Percentiles rank a stretch among this genome's conserved stretches.
Conservation (phyloP, 805 yeast species). For the Starmera amethionina region DNA sequence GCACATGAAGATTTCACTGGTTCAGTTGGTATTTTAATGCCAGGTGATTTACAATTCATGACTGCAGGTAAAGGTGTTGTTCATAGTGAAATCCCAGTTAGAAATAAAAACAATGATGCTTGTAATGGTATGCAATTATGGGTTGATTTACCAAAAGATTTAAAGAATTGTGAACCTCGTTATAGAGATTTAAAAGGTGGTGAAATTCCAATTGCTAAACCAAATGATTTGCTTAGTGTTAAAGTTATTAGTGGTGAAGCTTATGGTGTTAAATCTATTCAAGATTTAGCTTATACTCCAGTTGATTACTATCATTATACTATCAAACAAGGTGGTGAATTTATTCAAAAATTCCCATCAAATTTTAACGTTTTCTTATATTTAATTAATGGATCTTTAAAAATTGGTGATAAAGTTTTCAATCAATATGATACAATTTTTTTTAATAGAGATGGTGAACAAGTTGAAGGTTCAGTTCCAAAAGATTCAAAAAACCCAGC, state of each 20-base stretch:
- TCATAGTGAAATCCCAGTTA: slow-evolving; percentile 80
- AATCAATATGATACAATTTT: slow-evolving; percentile 44
- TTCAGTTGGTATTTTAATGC: slow-evolving; percentile 58
- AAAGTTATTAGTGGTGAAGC: slow-evolving; percentile 71
- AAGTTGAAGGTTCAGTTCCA: slow-evolving; percentile 43
- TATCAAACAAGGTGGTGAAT: slow-evolving; percentile 55
- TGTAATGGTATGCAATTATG: slow-evolving; percentile 72
- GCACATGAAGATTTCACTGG: slow-evolving; percentile 88
- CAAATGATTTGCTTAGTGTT: slow-evolving; percentile 53
- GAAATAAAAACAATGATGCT: slow-evolving; percentile 36
- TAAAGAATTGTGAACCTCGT: slow-evolving; percentile 59
- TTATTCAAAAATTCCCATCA: slow-evolving; percentile 47
- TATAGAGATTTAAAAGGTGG: slow-evolving; percentile 64
- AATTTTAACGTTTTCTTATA: slow-evolving; percentile 66
- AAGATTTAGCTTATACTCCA: slow-evolving; percentile 77
- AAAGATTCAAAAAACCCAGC: slow-evolving; percentile 29
- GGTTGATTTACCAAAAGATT: slow-evolving; percentile 68
- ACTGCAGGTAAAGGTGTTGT: slow-evolving; percentile 86
- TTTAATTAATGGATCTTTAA: slow-evolving; percentile 49
- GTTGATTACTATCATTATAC: slow-evolving; percentile 61
- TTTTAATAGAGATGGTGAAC: slow-evolving; percentile 62
- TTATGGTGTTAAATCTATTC: slow-evolving; percentile 64
- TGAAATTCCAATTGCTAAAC: slow-evolving; percentile 63
- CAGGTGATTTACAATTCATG: slow-evolving; percentile 90
- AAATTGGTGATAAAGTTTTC: slow-evolving; percentile 32